phyloP scores from a whole-genome alignment of 306 rosid genomes.

The Castanea sativa region DNA sequence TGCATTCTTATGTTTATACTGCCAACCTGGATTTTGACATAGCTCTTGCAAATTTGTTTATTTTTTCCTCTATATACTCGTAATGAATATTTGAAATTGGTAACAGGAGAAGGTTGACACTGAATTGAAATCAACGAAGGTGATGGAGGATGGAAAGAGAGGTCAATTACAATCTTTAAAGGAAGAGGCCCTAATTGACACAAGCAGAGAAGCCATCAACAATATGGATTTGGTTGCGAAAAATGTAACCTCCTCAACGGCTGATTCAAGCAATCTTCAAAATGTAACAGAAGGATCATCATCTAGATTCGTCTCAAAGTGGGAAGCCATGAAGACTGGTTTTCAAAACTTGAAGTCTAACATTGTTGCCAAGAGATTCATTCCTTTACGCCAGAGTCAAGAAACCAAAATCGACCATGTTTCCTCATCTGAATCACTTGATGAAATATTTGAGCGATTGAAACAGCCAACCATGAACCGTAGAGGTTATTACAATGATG shows the following conservation, averaged over 20 bases:
- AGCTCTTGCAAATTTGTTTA: not conserved
- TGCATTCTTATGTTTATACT: slow-evolving; percentile 9
- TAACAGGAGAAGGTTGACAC: slow-evolving; percentile 24
- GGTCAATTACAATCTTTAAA: slow-evolving; percentile 24
- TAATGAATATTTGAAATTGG: not conserved
- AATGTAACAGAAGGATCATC: slow-evolving; percentile 26
- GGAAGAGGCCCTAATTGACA: slow-evolving; percentile 36
- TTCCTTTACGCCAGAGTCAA: slow-evolving; percentile 51
- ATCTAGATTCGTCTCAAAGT: slow-evolving; percentile 55
- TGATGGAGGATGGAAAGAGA: slow-evolving; percentile 25
- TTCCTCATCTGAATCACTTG: slow-evolving; percentile 71
- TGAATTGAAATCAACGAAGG: slow-evolving; percentile 27
- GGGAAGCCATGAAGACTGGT: slow-evolving; percentile 77
- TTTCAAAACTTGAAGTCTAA: slow-evolving; percentile 61
- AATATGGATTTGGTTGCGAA: slow-evolving; percentile 37
- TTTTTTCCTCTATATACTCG: not conserved
- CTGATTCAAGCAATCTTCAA: slow-evolving; percentile 29
- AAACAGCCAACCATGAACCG: slow-evolving; percentile 51
- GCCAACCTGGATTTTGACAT: not conserved
- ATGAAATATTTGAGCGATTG: slow-evolving; percentile 81
- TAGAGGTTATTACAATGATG: slow-evolving; percentile 34
- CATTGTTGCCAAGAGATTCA: slow-evolving; percentile 56
- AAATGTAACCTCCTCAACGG: slow-evolving; percentile 46
- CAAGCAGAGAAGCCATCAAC: slow-evolving; percentile 48
- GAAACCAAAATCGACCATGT: slow-evolving; percentile 27